These are phyloP conservation scores for Protomyces arabidopsidicola DNA, from an alignment of 1,139 yeast species.

Conservation along the genomic window DNA sequence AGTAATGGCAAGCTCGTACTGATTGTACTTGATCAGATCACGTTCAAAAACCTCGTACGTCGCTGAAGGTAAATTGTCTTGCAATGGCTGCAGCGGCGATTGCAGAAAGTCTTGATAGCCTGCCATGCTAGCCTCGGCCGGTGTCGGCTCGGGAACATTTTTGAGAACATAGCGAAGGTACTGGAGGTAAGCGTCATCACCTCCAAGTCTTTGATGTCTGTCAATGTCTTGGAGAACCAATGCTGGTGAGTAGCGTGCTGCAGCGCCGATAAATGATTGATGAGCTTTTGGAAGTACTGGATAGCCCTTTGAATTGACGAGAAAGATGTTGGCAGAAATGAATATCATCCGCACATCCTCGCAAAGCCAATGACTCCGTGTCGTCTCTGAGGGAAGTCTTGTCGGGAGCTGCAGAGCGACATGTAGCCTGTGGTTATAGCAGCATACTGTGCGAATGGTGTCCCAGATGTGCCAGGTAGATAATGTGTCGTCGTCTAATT, in stretches of 20 bases:
- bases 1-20: slow-evolving; percentile 62
- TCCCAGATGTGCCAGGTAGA: slow-evolving; percentile 72
- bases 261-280: slow-evolving; percentile 43
- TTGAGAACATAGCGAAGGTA: slow-evolving; percentile 52
- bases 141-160: slow-evolving; percentile 39
- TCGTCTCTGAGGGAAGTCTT: slow-evolving; percentile 46
- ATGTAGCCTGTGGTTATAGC: slow-evolving; percentile 50
- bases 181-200: slow-evolving; percentile 48
- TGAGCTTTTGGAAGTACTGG: slow-evolving; percentile 59
- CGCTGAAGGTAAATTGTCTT: slow-evolving; percentile 51
- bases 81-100: slow-evolving; percentile 69
- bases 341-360: slow-evolving; percentile 59
- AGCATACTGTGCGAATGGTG: slow-evolving; percentile 52
- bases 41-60: slow-evolving; percentile 67
- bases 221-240: slow-evolving; percentile 39
- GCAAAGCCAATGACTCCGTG: slow-evolving; percentile 56
- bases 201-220: slow-evolving; percentile 39
- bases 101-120: slow-evolving; percentile 45
- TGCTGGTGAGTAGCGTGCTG: slow-evolving; percentile 37
- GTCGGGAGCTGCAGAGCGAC: slow-evolving; percentile 57
- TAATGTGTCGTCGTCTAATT: slow-evolving; percentile 42
- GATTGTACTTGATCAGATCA: slow-evolving; percentile 62
- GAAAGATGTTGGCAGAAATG: slow-evolving; percentile 52
- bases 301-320: slow-evolving; percentile 53
- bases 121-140: slow-evolving; percentile 40